These are phyloP conservation scores for Gloeophyllum trabeum DNA, from an alignment of 768 basidiomycete species.

Conservation along the genomic window DNA sequence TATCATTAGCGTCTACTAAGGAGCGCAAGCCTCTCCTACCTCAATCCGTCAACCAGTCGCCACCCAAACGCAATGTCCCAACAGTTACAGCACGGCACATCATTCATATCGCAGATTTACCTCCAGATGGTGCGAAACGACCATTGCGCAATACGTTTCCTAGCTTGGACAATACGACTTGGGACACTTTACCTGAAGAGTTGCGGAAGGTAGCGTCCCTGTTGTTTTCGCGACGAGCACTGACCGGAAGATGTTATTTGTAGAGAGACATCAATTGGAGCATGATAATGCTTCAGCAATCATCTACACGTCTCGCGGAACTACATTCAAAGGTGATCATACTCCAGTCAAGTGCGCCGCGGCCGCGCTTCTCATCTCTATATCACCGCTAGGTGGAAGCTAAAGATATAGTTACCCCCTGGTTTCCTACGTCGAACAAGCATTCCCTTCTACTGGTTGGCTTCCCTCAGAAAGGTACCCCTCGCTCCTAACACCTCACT, in stretches of 20 bases:
- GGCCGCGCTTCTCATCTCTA: too few species aligned
- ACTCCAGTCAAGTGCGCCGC: not conserved
- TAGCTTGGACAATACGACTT: constrained; percentile 26
- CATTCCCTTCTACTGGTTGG: constrained; percentile 3
- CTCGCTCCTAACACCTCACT: not conserved
- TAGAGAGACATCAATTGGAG: constrained; percentile 7
- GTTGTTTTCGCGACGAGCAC: not conserved
- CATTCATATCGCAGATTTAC: constrained; percentile 47
- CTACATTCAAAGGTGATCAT: constrained; percentile 1
- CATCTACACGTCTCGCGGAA: constrained; percentile 2
- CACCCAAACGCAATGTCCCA: constrained; percentile 15
- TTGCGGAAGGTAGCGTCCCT: constrained; percentile 5
- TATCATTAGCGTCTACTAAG: too few species aligned
- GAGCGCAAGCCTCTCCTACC: constrained; percentile 6
- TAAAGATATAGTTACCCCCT: too few species aligned
- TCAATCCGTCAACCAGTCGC: constrained; percentile 6
- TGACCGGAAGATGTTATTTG: not conserved
- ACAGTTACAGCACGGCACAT: constrained; percentile 29
- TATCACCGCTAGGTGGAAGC: too few species aligned
- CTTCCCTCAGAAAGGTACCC: constrained; percentile 1
- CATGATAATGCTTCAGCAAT: constrained; percentile 1
- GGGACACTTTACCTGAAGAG: constrained; percentile 7
- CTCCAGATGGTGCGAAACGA: constrained; percentile 40
- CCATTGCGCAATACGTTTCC: constrained; percentile 44
- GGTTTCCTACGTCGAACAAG: constrained; percentile 1